phyloP scores from a whole-genome alignment of 805 yeast species.

The Wilhelminamyces savonicus region DNA sequence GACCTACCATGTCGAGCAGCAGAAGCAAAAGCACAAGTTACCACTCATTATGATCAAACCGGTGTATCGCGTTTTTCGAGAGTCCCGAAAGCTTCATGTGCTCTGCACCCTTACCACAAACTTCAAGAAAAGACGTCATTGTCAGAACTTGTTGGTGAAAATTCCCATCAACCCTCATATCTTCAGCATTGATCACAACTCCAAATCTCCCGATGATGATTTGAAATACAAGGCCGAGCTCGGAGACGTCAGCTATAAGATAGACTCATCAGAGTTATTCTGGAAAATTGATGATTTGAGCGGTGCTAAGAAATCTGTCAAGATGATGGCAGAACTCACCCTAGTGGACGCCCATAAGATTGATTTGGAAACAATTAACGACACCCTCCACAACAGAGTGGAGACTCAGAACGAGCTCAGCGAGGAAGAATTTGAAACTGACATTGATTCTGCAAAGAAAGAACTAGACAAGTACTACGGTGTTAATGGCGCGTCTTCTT shows the following conservation, averaged over 20 bases:
- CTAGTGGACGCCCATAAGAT: constrained; percentile 6
- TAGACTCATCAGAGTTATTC: constrained; percentile 61
- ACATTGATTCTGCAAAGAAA: constrained; percentile 4
- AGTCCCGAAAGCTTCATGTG: constrained; percentile 23
- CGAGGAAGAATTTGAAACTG: too few species aligned
- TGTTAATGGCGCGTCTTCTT: constrained; percentile 27
- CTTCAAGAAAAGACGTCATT: constrained; percentile 29
- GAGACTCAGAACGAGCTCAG: background rate
- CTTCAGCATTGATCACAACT: constrained; percentile 14
- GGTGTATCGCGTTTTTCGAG: constrained; percentile 17
- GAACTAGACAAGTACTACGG: constrained; percentile 25
- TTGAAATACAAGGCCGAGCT: constrained; percentile 65
- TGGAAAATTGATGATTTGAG: constrained; percentile 69
- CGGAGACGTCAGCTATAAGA: constrained; percentile 66
- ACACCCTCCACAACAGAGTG: too few species aligned
- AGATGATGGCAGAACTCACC: constrained; percentile 52
- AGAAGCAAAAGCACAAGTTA: constrained; percentile 25
- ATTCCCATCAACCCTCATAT: constrained; percentile 33
- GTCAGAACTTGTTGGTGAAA: constrained; percentile 20
- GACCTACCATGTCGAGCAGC: constrained; percentile 37
- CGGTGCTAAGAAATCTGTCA: constrained; percentile 45
- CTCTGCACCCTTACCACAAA: constrained; percentile 28
- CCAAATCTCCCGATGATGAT: too few species aligned
- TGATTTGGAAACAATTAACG: too few species aligned
- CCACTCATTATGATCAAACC: constrained; percentile 43